Evolutionary conservation across 108 stramenopile genomes (phyloP), one percentile per base, ranked within the genome.

Genomic region (Cyclotella baltica): DNA sequence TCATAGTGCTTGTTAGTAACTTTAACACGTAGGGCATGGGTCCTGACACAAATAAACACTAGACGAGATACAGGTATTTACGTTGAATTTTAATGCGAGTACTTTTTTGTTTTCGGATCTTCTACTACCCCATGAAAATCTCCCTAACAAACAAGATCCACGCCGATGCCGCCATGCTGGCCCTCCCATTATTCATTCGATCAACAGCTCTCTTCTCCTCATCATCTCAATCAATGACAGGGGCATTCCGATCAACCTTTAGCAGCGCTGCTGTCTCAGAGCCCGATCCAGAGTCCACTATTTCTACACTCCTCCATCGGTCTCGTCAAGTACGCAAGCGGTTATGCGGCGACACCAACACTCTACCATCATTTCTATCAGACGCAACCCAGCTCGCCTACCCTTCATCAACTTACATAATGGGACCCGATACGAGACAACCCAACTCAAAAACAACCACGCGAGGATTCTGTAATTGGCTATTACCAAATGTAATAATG

Each of bases 401-500:
- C 62, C 71, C 81, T 3, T 72, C 65, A 19, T 83, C 81, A 25
- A 62, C 37, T 20, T 83, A 83, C 43, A 36, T 67, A 35, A 83
- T 83, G 75, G 36, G 67, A 4, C 50, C 50, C 9, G 48, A 72
- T 40, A 11, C 43, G 47, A 34, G 36, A 58, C 2, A 51, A 20
- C 4, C 18, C 33, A 38, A 56, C 35, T 3, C 43, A 36, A 8
- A 68, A 31, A 27, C 67, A 4, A 66, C 72, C 25, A 46, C 31
- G 38, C 46, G 89, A 59, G 89, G 89, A 16, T 88, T 85, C 65
- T 90, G 87, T 62, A 91, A 91, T 56, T 91, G 90, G 90, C 71
- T 91, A 16, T 61, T 91, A 61, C 90, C 90, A 0, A 36, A 85
- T n/a, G 62, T 27, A 70, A 67, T 91, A 40, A 89, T 91, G 87